Conservation (phyloP, 164 flowering plant species). For the Akebia trifoliata region DNA sequence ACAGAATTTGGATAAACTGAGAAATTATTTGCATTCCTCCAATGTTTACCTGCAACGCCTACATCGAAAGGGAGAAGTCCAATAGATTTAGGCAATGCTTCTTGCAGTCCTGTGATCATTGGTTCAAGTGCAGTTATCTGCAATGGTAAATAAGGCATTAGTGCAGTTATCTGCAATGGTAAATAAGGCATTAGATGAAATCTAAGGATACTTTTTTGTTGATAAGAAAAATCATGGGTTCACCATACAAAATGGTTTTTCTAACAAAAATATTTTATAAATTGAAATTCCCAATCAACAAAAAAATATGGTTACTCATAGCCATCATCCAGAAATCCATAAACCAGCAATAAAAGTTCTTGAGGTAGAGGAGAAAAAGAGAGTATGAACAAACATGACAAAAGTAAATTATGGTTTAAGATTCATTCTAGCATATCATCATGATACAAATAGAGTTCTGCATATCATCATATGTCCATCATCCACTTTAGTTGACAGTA, state of each 20-base stretch:
- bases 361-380: not conserved
- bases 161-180: conserved; percentile 52
- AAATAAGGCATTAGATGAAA: not conserved
- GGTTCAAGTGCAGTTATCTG: conserved; percentile 84
- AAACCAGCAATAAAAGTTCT: too few species aligned
- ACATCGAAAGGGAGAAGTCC: conserved; percentile 95
- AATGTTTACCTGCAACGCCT: conserved; percentile 75
- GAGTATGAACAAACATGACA: not conserved
- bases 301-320: too few species aligned
- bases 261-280: too few species aligned
- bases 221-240: not conserved
- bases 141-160: conserved; percentile 31
- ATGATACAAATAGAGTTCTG: not conserved
- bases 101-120: conserved; percentile 78
- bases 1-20: not conserved
- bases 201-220: not conserved
- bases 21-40: not conserved
- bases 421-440: not conserved
- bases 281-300: too few species aligned
- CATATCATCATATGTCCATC: not conserved
- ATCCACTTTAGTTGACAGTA: not conserved
- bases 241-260: too few species aligned
- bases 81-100: conserved; percentile 88
- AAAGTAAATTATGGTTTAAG: conserved; percentile 1
- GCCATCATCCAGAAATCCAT: too few species aligned